Conservation (phyloP, 495 filamentous ascomycete species). For the Aspergillus cavernicola region DNA sequence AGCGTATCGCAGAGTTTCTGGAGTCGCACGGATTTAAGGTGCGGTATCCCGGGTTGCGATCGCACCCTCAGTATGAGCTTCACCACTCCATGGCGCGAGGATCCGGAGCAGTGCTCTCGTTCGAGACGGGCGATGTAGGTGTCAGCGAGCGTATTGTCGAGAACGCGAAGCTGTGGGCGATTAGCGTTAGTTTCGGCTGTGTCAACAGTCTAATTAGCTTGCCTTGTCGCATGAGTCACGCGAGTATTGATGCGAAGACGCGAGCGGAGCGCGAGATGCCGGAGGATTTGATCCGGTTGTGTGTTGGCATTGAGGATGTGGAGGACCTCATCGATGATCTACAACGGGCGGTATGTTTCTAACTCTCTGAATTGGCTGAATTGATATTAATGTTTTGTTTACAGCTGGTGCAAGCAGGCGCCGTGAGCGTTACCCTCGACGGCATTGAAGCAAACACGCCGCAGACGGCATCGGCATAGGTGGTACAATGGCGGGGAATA, state of each 20-base stretch:
- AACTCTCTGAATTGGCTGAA: background rate
- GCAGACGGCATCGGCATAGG: constrained; percentile 3
- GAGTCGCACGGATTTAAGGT: constrained; percentile 91
- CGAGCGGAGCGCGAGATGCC: constrained; percentile 85
- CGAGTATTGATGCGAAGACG: constrained; percentile 94
- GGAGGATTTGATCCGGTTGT: constrained; percentile 92
- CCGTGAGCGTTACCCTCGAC: constrained; percentile 77
- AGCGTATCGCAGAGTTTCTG: constrained; percentile 86
- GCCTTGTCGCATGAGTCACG: constrained; percentile 99
- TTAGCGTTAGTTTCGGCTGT: constrained; percentile 94
- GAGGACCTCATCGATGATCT: constrained; percentile 94
- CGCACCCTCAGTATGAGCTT: constrained; percentile 93
- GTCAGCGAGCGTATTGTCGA: constrained; percentile 92
- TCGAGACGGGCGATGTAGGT: constrained; percentile 83
- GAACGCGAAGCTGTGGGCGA: constrained; percentile 85
- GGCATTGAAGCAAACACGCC: constrained; percentile 56
- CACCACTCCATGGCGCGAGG: constrained; percentile 94
- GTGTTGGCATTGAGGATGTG: constrained; percentile 93
- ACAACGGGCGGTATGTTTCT: constrained; percentile 72
- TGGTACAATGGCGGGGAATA: background rate
- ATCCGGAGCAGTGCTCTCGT: constrained; percentile 88
- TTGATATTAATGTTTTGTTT: constrained; percentile 18
- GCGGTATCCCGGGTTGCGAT: constrained; percentile 87
- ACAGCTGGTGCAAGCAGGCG: constrained; percentile 89
- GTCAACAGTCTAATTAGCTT: constrained; percentile 98